Conservation (phyloP, 176 grass and related monocot species). For the Musa schizocarpa region DNA sequence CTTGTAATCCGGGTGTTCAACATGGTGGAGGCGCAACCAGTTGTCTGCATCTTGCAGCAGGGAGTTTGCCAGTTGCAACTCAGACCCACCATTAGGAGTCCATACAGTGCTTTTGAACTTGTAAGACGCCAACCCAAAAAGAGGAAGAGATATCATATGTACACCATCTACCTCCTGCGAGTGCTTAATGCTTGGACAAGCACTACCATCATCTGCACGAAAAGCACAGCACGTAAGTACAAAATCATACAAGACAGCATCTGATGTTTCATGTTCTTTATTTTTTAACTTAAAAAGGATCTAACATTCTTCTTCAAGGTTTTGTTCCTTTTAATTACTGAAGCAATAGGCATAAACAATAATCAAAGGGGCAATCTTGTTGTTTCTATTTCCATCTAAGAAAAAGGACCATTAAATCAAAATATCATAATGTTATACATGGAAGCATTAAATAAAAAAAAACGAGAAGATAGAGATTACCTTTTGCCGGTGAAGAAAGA, state of each 20-base stretch:
- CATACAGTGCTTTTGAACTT: conserved; percentile 39
- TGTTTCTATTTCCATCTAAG: neutral
- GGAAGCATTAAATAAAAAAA: too few relatives aligned
- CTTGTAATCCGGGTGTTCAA: conserved; percentile 41
- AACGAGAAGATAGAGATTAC: neutral
- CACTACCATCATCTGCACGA: conserved; percentile 14
- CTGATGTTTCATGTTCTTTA: too few relatives aligned
- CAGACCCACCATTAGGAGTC: conserved; percentile 25
- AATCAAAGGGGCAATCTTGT: too few relatives aligned
- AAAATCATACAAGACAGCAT: neutral
- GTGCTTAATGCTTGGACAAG: neutral
- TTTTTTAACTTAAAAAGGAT: too few relatives aligned
- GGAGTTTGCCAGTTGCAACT: conserved; percentile 24
- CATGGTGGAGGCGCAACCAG: conserved; percentile 36
- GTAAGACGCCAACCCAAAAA: conserved; percentile 53
- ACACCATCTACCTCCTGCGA: neutral
- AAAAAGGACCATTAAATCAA: neutral
- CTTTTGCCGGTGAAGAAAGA: conserved; percentile 36
- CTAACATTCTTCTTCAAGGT: too few relatives aligned
- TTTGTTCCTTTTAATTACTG: too few relatives aligned
- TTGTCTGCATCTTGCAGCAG: conserved; percentile 50
- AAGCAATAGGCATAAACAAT: too few relatives aligned
- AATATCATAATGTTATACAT: neutral
- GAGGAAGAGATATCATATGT: conserved; percentile 30
- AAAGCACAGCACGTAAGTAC: neutral